These are phyloP conservation scores for Nematodospora valgi DNA, from an alignment of 805 yeast genomes.

Conservation along the genomic window DNA sequence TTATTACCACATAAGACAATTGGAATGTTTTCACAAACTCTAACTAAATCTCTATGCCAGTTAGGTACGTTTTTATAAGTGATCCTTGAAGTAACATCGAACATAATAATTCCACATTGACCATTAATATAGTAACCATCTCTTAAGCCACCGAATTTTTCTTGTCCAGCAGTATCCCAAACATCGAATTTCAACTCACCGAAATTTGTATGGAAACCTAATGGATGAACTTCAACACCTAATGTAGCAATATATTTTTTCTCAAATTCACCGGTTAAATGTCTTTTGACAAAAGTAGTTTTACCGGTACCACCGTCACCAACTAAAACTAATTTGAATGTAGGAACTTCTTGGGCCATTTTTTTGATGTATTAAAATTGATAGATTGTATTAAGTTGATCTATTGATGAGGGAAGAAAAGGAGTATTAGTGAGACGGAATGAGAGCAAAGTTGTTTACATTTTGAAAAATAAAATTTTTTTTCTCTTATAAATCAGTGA, in stretches of 20 bases:
- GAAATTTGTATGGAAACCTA: slow-evolving; percentile 95
- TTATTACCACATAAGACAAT: slow-evolving; percentile 99
- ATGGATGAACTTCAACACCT: slow-evolving; percentile 99
- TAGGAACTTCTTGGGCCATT: slow-evolving; percentile 85
- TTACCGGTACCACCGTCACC: slow-evolving; percentile 99
- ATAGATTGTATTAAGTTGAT: too few species aligned
- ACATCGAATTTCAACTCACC: slow-evolving; percentile 99
- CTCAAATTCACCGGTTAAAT: slow-evolving; percentile 98
- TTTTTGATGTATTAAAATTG: too few species aligned
- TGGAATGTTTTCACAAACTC: slow-evolving; percentile 99
- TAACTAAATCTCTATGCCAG: slow-evolving; percentile 99
- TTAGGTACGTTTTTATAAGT: slow-evolving; percentile 99
- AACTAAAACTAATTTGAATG: slow-evolving; percentile 96
- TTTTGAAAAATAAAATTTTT: too few species aligned
- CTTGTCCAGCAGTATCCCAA: slow-evolving; percentile 99
- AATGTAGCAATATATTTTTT: slow-evolving; percentile 98
- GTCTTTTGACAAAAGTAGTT: slow-evolving; percentile 99
- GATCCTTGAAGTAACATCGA: slow-evolving; percentile 98
- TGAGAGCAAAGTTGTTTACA: background rate
- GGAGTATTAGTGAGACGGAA: background rate
- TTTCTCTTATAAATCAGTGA: too few species aligned
- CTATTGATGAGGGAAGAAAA: background rate
- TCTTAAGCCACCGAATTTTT: slow-evolving; percentile 98
- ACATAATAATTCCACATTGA: slow-evolving; percentile 99
- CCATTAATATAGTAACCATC: slow-evolving; percentile 99